phyloP scores from a whole-genome alignment of 441 rosid species.

The Theobroma grandiflorum region DNA sequence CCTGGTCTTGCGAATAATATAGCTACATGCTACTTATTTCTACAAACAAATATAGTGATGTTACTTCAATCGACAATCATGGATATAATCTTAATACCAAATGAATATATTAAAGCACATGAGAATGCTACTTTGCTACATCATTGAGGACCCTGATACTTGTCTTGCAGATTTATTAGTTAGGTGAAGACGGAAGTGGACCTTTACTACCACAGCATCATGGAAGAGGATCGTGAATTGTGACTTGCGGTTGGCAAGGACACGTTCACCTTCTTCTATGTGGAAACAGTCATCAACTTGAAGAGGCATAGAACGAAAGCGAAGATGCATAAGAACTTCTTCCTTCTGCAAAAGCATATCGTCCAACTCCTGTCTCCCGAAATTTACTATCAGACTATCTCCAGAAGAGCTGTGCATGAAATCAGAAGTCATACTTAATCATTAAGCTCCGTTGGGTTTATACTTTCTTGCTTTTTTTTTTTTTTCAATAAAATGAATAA shows the following conservation, averaged over 20 bases:
- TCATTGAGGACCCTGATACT: background rate
- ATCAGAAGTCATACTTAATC: background rate
- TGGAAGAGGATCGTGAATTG: background rate
- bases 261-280: conserved; percentile 14
- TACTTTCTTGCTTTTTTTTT: too few species aligned
- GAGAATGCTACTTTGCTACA: background rate
- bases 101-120: background rate
- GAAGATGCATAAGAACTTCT: conserved; percentile 20
- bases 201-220: conserved; percentile 27
- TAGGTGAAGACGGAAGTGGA: background rate
- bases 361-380: conserved; percentile 2
- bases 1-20: background rate
- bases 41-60: background rate
- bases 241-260: conserved; percentile 7
- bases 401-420: conserved; percentile 17
- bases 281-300: conserved; percentile 20
- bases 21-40: background rate
- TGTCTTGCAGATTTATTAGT: background rate
- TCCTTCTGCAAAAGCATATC: conserved; percentile 23
- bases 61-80: conserved; percentile 4
- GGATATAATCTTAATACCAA: background rate
- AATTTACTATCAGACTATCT: conserved; percentile 21
- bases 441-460: too few species aligned
- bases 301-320: conserved; percentile 21
- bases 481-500: too few species aligned